Base-by-base conservation (phyloP, 331 rosid genomes). In the Malus hybrid region DNA sequence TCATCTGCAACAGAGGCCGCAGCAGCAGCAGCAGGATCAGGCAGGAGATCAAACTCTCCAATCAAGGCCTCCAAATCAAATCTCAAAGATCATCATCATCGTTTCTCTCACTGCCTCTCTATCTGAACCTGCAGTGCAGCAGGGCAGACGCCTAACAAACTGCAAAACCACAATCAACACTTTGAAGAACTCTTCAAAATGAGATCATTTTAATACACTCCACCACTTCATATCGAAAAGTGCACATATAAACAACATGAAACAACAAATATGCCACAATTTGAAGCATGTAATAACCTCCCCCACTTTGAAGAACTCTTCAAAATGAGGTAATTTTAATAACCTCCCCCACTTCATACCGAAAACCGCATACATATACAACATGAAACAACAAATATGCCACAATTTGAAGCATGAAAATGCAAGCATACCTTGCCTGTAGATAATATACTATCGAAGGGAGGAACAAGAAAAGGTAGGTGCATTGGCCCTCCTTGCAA, bases 401-500 rank as follows among this genome's bases (percentile, higher is more conserved):
- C 48, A 42, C 48, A 42, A 42, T 42, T 10, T 42, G 48, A 42
- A 42, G 14, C 13, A 42, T 10, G 14, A 42, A 42, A 74, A 80
- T 71, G 70, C 83, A 76, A 93, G 69, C 84, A 79, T 84, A 91
- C 98, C 89, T 85, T 84, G 18, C 90, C 90, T 44, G 96, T 86
- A 79, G 97, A 88, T 81, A 88, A 81, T 73, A 88, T 83, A 28
- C 87, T 84, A 81, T 42, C 14, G 13, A 4, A 42, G 14, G 97
- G 87, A 73, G 99, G 97, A 82, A 92, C 83, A 24, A 24, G 86
- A 73, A 91, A 90, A 79, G 92, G 90, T 73, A 91, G 85, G 78
- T 93, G 97, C 68, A 52, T 86, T 72, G 93, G 89, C 75, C 99
- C 98, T 82, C 98, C 99, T 70, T 74, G 84, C 91, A 88, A 80